Percentiles rank a stretch among this genome's conserved stretches.
phyloP scores from a whole-genome alignment of 805 yeast species.

The Saccharomycopsis oosterbeekiorum region DNA sequence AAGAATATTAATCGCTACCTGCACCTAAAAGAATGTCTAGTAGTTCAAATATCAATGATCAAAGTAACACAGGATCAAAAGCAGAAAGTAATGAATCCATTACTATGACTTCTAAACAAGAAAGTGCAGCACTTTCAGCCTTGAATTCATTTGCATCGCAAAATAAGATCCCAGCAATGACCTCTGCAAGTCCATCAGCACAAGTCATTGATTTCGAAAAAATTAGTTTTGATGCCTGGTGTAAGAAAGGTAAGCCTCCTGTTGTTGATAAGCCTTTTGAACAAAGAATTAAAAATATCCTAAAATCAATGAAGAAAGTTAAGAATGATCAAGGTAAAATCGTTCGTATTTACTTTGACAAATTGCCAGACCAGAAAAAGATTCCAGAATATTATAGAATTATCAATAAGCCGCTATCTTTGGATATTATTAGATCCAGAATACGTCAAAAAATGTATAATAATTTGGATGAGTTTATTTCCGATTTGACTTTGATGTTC shows the following conservation, averaged over 20 bases:
- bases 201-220: background rate
- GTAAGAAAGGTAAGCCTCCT: slow-evolving; percentile 84
- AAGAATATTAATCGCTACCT: background rate
- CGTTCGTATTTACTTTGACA: slow-evolving; percentile 63
- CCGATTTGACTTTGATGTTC: slow-evolving; percentile 68
- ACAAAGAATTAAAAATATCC: slow-evolving; percentile 77
- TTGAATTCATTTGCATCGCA: background rate
- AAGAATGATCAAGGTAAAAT: slow-evolving; percentile 41
- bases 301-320: slow-evolving; percentile 72
- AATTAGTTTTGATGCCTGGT: slow-evolving; percentile 26
- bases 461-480: slow-evolving; percentile 64
- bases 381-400: slow-evolving; percentile 37
- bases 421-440: slow-evolving; percentile 67
- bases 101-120: background rate
- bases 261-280: slow-evolving; percentile 87
- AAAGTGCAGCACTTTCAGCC: background rate
- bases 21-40: background rate
- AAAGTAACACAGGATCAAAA: background rate
- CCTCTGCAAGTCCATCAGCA: background rate
- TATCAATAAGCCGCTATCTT: slow-evolving; percentile 51
- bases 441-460: slow-evolving; percentile 78
- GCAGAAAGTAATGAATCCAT: background rate
- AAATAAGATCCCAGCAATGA: background rate
- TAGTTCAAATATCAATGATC: background rate
- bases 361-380: slow-evolving; percentile 59